Evolutionary conservation across 306 rosid species (phyloP).

Genomic region (Leucaena leucocephala): DNA sequence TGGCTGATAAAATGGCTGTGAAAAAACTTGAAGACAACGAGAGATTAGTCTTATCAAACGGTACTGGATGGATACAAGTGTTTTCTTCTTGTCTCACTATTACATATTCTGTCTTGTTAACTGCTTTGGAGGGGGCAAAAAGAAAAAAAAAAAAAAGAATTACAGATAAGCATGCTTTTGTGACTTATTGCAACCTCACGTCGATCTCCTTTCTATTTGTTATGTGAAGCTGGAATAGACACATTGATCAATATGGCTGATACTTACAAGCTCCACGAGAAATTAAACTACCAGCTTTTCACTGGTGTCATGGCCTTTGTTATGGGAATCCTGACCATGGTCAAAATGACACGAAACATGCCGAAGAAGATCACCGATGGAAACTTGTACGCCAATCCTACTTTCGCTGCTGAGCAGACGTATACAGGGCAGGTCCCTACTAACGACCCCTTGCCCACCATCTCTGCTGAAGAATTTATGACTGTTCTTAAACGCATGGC

Average conservation of each 20-base stretch:
- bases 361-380: slow-evolving; percentile 81
- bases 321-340: slow-evolving; percentile 80
- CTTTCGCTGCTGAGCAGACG: slow-evolving; percentile 34
- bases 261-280: slow-evolving; percentile 53
- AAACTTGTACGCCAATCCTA: slow-evolving; percentile 63
- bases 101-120: slow-evolving; percentile 2
- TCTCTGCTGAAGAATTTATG: slow-evolving; percentile 59
- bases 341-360: slow-evolving; percentile 70
- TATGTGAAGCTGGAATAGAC: slow-evolving; percentile 40
- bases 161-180: too few species aligned
- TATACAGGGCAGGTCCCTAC: slow-evolving; percentile 31
- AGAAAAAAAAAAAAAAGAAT: too few species aligned
- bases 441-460: slow-evolving; percentile 43
- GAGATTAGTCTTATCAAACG: slow-evolving; percentile 48
- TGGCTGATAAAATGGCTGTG: slow-evolving; percentile 53
- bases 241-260: slow-evolving; percentile 36
- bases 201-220: slow-evolving; percentile 8
- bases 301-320: slow-evolving; percentile 73
- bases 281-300: slow-evolving; percentile 56
- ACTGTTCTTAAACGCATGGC: slow-evolving; percentile 84
- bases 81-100: background rate
- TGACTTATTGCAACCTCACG: background rate
- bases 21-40: slow-evolving; percentile 42
- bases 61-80: slow-evolving; percentile 36
- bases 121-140: background rate